Evolutionary conservation across 768 basidiomycete genomes (phyloP).

Genomic region (Lactarius sp.): DNA sequence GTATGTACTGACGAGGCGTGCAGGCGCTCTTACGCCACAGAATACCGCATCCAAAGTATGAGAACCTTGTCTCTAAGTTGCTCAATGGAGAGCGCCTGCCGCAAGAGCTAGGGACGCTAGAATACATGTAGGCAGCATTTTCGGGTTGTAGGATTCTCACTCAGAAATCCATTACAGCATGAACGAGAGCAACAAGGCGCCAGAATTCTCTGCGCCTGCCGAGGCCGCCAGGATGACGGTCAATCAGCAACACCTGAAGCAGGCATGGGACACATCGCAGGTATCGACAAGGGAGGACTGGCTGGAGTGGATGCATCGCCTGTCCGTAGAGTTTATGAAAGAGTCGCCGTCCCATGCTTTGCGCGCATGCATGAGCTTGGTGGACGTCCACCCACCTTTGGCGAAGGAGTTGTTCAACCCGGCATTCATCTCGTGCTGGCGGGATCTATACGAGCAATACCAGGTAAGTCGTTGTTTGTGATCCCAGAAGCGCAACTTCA

Average conservation of each 20-base stretch:
- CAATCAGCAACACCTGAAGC: conserved; percentile 95
- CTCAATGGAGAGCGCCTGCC: conserved; percentile 89
- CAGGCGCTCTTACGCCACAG: conserved; percentile 74
- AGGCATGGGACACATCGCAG: conserved; percentile 88
- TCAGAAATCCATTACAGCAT: conserved; percentile 33
- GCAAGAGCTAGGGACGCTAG: conserved; percentile 72
- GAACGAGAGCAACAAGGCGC: conserved; percentile 55
- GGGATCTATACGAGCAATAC: conserved; percentile 91
- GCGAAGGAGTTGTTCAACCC: conserved; percentile 96
- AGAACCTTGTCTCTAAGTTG: conserved; percentile 81
- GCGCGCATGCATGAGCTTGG: conserved; percentile 90
- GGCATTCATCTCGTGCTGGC: conserved; percentile 97
- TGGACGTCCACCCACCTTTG: conserved; percentile 85
- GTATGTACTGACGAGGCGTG: conserved; percentile 5
- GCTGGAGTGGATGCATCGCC: conserved; percentile 90
- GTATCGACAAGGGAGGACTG: conserved; percentile 81
- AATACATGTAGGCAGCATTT: conserved; percentile 48
- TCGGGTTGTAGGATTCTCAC: not conserved
- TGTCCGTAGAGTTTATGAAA: conserved; percentile 95
- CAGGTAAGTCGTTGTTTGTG: conserved; percentile 51
- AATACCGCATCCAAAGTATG: conserved; percentile 79
- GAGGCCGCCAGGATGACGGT: conserved; percentile 88
- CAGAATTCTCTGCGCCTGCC: conserved; percentile 70
- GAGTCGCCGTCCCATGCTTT: conserved; percentile 98
- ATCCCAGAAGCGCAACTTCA: not conserved